Conservation (phyloP, 192 early-diverging fungal genomes). For the Chytriomyces sp. region DNA sequence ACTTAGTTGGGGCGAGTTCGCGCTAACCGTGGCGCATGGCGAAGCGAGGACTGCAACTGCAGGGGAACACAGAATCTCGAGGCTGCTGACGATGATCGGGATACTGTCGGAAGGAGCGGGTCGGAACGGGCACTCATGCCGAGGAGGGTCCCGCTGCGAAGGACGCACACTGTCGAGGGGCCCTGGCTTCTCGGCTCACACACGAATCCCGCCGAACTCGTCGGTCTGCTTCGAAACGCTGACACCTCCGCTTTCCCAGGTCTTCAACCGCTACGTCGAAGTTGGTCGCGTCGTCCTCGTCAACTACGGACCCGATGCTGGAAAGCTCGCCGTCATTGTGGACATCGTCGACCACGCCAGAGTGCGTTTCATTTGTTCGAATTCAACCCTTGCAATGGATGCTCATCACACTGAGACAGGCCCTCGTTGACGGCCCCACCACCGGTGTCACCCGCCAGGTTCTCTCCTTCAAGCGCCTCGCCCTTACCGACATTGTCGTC, state of each 20-base stretch:
- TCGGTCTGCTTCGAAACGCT: too few species aligned
- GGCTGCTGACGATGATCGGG: too few species aligned
- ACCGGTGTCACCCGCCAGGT: conserved; percentile 88
- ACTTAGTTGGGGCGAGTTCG: too few species aligned
- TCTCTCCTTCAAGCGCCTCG: conserved; percentile 85
- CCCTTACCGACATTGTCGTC: conserved; percentile 88
- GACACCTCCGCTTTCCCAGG: conserved; percentile 25
- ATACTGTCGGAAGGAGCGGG: too few species aligned
- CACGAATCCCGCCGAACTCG: too few species aligned
- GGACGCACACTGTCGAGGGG: too few species aligned
- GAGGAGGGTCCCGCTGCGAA: too few species aligned
- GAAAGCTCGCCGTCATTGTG: conserved; percentile 98
- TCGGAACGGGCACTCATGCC: too few species aligned
- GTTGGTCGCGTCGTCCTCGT: conserved; percentile 97
- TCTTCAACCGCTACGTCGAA: conserved; percentile 77
- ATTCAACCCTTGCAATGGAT: neutral
- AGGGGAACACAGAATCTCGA: too few species aligned
- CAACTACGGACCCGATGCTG: conserved; percentile 90
- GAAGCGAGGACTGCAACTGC: too few species aligned
- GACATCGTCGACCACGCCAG: conserved; percentile 99
- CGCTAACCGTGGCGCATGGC: too few species aligned
- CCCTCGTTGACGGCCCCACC: conserved; percentile 96
- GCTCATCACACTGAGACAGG: conserved; percentile 45
- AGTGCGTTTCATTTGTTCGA: conserved; percentile 47
- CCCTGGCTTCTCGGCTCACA: too few species aligned